These are phyloP conservation scores for Graphiopsis chlorocephala DNA, from an alignment of 2,329 filamentous ascomycete genomes.

Conservation along the genomic window DNA sequence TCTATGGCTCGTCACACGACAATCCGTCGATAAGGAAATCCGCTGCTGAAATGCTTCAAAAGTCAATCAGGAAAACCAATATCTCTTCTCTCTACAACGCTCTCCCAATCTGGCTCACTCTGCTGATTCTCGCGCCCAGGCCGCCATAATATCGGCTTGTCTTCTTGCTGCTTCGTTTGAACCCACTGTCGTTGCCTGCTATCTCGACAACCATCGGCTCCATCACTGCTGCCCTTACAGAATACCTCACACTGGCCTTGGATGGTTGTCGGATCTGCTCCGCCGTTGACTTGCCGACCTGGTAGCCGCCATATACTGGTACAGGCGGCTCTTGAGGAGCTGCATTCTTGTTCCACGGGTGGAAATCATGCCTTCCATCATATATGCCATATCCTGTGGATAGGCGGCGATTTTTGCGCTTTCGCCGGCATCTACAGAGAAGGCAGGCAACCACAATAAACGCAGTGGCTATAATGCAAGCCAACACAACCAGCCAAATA, in stretches of 20 bases:
- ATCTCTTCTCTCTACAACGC: background rate
- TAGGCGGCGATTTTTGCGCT: slow-evolving; percentile 9
- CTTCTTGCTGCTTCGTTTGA: slow-evolving; percentile 6
- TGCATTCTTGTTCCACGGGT: slow-evolving; percentile 16
- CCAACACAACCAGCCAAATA: slow-evolving; percentile 17
- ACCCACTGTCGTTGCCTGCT: background rate
- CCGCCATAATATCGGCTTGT: slow-evolving; percentile 7
- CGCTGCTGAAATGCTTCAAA: background rate
- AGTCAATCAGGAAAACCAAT: background rate
- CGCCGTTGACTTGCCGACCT: background rate
- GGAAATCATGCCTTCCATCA: slow-evolving; percentile 17
- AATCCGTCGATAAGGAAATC: background rate
- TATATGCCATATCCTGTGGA: slow-evolving; percentile 11
- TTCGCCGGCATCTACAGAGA: slow-evolving; percentile 14
- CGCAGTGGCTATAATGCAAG: slow-evolving; percentile 11
- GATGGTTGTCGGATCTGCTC: background rate
- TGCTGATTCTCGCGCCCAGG: background rate
- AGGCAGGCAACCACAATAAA: slow-evolving; percentile 15
- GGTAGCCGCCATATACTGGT: background rate
- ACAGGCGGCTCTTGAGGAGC: background rate
- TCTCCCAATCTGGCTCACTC: slow-evolving; percentile 11
- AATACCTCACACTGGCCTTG: background rate
- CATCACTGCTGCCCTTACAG: background rate
- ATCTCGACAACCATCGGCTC: slow-evolving; percentile 14
- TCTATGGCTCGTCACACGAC: background rate